Evolutionary conservation across 2,329 filamentous ascomycete genomes (phyloP), one percentile per base, ranked within the genome.

Genomic region (Penicillium sp.): DNA sequence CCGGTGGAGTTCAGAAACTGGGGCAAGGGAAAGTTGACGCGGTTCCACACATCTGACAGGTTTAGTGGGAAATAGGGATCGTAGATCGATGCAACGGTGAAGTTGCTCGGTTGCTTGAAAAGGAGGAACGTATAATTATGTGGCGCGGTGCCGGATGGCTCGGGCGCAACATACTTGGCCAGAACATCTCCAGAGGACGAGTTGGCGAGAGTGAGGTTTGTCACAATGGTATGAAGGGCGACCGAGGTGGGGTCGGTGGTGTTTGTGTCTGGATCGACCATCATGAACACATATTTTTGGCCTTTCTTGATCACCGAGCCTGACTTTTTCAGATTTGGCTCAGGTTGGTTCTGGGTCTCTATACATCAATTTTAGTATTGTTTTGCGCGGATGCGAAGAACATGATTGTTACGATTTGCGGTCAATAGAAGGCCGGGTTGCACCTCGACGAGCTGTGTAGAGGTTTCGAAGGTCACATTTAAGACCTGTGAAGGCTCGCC

Each of bases 61-160:
- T 51, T 41, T 7, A 51, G 24, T 10, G 48, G 9, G 4, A 51
- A 19, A 13, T 24, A 39, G 2, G 33, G 22, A 22, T 51, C 24
- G 16, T 51, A 51, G 11, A 26, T 39, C 3, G 21, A 26, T n/a
- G 48, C 31, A 22, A 51, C 24, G 13, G 10, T n/a, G n/a, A 51
- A 51, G 35, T 43, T 27, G 22, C 14, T 21, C 13, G 48, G 48
- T 24, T 51, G 48, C 13, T 22, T n/a, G n/a, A 51, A 51, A 21
- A 51, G 22, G 6, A 51, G 22, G 10, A 51, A 11, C n/a, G 48
- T 51, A 24, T 51, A 51, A 22, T 51, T 51, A 16, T 51, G 48
- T 13, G 48, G 35, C 9, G n/a, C 11, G 5, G 21, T 26, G 22
- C 21, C 48, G 5, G n/a, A 24, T 24, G 33, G 48, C 22, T 51